These are phyloP conservation scores for Cinnamomum chago DNA, from an alignment of 164 flowering plant genomes.

Conservation along the genomic window DNA sequence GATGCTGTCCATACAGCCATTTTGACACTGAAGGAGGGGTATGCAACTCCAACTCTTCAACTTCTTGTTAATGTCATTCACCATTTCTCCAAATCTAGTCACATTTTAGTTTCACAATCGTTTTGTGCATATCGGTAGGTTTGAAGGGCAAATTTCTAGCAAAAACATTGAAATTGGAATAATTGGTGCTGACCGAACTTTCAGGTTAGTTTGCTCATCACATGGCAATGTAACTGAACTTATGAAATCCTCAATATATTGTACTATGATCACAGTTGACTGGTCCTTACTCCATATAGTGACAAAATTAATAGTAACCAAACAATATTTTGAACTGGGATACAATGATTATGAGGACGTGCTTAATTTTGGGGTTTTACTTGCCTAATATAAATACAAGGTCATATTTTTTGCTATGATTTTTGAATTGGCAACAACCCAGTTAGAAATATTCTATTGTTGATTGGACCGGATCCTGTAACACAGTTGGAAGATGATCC, in stretches of 20 bases:
- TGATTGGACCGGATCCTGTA: too few relatives aligned
- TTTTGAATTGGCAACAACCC: too few relatives aligned
- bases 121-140: slow-evolving; percentile 39
- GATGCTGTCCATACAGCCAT: slow-evolving; percentile 99
- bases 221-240: neutral
- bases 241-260: neutral
- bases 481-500: too few relatives aligned
- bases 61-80: neutral
- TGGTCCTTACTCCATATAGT: neutral
- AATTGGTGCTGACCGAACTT: slow-evolving; percentile 65
- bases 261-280: neutral
- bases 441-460: too few relatives aligned
- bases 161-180: slow-evolving; percentile 96
- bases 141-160: slow-evolving; percentile 94
- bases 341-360: neutral
- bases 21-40: slow-evolving; percentile 97
- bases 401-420: neutral
- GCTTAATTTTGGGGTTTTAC: neutral
- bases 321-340: neutral
- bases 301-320: neutral
- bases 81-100: neutral
- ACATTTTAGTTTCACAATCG: neutral
- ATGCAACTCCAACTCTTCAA: slow-evolving; percentile 3
- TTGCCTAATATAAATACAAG: neutral
- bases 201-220: slow-evolving; percentile 46